A percentile compares a stretch with the other conserved stretches of the same genome.
Evolutionary conservation across 2,329 filamentous ascomycete species (phyloP).

Genomic region (Colletotrichum graminicola): DNA sequence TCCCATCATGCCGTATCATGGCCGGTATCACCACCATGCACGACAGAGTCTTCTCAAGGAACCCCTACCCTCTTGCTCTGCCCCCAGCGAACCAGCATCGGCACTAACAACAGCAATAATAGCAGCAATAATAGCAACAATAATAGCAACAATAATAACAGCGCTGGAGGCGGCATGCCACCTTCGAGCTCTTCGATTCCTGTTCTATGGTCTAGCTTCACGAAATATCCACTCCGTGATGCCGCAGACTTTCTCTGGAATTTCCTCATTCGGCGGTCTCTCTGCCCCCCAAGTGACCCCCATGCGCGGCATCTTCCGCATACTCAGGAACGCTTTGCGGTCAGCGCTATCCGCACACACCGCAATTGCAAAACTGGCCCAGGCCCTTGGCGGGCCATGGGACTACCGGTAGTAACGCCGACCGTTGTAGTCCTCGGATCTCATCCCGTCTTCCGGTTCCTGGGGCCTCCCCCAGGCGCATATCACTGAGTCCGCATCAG

Average conservation of each 20-base stretch:
- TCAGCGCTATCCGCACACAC: constrained; percentile 29
- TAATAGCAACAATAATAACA: no score
- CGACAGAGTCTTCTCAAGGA: constrained; percentile 19
- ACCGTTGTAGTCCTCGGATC: constrained; percentile 8
- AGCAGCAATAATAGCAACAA: no score
- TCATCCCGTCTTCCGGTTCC: constrained; percentile 36
- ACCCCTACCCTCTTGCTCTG: background rate
- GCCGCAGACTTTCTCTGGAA: constrained; percentile 26
- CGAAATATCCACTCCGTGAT: constrained; percentile 23
- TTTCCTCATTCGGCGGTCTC: constrained; percentile 34
- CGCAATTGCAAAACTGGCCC: constrained; percentile 36
- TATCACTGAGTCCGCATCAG: constrained; percentile 10
- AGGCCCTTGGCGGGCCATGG: constrained; percentile 34
- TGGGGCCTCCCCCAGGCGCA: constrained; percentile 23
- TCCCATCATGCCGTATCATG: background rate
- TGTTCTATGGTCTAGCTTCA: constrained; percentile 3
- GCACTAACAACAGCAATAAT: background rate
- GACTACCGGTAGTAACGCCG: constrained; percentile 21
- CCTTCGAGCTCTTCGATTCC: background rate
- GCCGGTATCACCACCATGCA: constrained; percentile 31
- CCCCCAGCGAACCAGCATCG: background rate
- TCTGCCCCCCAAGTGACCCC: background rate
- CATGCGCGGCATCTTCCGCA: background rate
- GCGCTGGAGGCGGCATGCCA: no score
- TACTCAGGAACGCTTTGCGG: background rate